Evolutionary conservation across 2,329 filamentous ascomycete species (phyloP).

Genomic region (Hypoxylon sp.): DNA sequence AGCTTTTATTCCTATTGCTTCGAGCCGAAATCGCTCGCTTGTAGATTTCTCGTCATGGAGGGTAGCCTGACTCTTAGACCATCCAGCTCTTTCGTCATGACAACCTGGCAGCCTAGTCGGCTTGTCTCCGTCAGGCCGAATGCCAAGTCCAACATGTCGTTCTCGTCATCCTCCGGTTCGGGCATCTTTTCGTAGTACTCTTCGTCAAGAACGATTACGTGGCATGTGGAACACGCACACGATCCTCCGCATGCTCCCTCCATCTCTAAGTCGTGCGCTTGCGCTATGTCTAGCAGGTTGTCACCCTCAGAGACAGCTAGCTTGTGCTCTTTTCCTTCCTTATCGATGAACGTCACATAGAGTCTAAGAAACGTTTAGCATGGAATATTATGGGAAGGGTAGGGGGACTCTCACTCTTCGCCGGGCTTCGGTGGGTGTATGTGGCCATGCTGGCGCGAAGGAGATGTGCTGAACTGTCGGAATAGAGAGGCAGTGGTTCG

Average conservation of each 20-base stretch:
- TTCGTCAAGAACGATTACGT: slow-evolving; percentile 85
- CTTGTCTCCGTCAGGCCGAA: slow-evolving; percentile 91
- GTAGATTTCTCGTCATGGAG: slow-evolving; percentile 94
- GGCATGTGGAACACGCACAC: slow-evolving; percentile 93
- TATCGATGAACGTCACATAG: slow-evolving; percentile 93
- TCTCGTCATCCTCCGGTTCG: slow-evolving; percentile 84
- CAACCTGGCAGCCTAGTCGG: slow-evolving; percentile 88
- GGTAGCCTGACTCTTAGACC: slow-evolving; percentile 89
- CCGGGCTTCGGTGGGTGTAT: slow-evolving; percentile 87
- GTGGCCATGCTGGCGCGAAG: slow-evolving; percentile 79
- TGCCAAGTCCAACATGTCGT: slow-evolving; percentile 91
- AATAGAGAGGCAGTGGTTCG: slow-evolving; percentile 25
- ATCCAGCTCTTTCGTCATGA: slow-evolving; percentile 91
- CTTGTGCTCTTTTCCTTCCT: slow-evolving; percentile 82
- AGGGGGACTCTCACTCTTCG: slow-evolving; percentile 78
- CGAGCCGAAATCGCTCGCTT: slow-evolving; percentile 86
- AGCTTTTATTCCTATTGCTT: slow-evolving; percentile 33
- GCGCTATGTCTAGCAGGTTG: slow-evolving; percentile 95
- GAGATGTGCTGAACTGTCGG: slow-evolving; percentile 76
- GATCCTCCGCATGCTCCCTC: slow-evolving; percentile 97
- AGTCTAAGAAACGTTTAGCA: slow-evolving; percentile 68
- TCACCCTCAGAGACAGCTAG: slow-evolving; percentile 88
- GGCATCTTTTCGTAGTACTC: slow-evolving; percentile 83
- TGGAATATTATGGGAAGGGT: slow-evolving; percentile 13
- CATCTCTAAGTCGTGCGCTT: slow-evolving; percentile 96